phyloP scores from a whole-genome alignment of 2,329 filamentous ascomycete genomes.

The Sporothrix mexicana region DNA sequence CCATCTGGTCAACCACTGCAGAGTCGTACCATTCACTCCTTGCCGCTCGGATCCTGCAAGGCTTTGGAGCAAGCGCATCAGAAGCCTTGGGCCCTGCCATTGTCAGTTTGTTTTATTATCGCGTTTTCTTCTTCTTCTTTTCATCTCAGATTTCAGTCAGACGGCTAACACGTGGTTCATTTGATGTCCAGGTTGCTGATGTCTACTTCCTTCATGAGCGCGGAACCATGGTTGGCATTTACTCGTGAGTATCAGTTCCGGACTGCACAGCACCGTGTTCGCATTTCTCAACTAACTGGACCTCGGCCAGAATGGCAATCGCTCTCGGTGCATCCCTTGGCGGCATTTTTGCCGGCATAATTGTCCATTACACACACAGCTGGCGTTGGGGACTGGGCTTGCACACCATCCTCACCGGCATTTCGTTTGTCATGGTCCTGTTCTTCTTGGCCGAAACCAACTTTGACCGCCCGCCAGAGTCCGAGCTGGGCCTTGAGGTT shows the following conservation, averaged over 20 bases:
- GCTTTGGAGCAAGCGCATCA: constrained; percentile 19
- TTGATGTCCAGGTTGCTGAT: constrained; percentile 10
- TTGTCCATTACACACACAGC: constrained; percentile 8
- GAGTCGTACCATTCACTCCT: constrained; percentile 11
- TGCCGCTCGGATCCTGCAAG: constrained; percentile 13
- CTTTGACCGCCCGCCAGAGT: constrained; percentile 18
- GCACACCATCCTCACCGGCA: constrained; percentile 18
- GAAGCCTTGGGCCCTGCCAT: constrained; percentile 11
- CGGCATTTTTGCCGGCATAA: constrained; percentile 14
- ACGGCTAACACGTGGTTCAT: neutral
- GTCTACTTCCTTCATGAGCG: constrained; percentile 9
- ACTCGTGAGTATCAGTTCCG: constrained; percentile 11
- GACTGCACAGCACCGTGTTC: neutral
- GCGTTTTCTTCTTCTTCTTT: neutral
- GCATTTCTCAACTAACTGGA: neutral
- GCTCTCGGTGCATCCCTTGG: constrained; percentile 6
- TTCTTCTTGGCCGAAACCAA: constrained; percentile 14
- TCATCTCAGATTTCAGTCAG: neutral
- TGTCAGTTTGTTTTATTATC: neutral
- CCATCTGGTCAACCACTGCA: constrained; percentile 13
- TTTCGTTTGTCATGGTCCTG: constrained; percentile 7
- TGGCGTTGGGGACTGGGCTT: constrained; percentile 16
- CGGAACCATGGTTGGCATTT: constrained; percentile 16
- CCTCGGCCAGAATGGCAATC: neutral
- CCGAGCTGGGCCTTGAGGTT: neutral